Evolutionary conservation across 352 stramenopile species (phyloP), one percentile per base, ranked within the genome.

Genomic region (Plasmopara halstedii): DNA sequence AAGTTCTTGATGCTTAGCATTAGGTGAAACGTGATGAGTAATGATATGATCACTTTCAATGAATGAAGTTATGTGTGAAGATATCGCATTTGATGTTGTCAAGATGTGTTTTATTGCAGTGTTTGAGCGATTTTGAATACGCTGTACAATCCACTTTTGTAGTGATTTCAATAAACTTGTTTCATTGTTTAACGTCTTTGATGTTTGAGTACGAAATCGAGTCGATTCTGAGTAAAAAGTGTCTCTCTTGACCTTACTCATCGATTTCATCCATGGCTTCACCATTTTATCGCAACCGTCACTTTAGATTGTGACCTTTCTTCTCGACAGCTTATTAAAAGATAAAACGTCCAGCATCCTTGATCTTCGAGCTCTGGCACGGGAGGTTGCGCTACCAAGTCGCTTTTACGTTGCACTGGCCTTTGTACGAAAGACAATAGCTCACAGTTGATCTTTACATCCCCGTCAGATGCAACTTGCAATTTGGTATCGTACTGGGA

Each of bases 111-210:
- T 48, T 17, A 56, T 54, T n/a, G 42, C 42, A 42, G 20, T 29
- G 25, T 29, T 29, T 29, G 25, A 29, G 3, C 25, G 23, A 32
- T 32, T 20, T 33, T 54, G 57, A 11, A 36, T 23, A 20, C 51
- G 50, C 10, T 39, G 46, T 2, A 50, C 17, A 32, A 65, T 49
- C 4, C 22, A 35, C 17, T 43, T 46, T 45, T 42, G 51, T n/a
- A 62, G 52, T 8, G 51, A 47, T 21, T 50, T 37, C 6, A 64
- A 45, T 42, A 56, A 38, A 56, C 51, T 56, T 4, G 21, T 33
- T 20, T 44, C 56, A 15, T 60, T 53, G 2, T 13, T 11, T 15
- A 43, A 27, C 11, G 17, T 42, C 11, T 39, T 49, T 36, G 52
- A 42, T 17, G 50, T 45, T 34, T 39, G 38, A 46, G 23, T 49